These are phyloP conservation scores for Neofusicoccum laricinum DNA, from an alignment of 2,329 filamentous ascomycete species.

Conservation along the genomic window DNA sequence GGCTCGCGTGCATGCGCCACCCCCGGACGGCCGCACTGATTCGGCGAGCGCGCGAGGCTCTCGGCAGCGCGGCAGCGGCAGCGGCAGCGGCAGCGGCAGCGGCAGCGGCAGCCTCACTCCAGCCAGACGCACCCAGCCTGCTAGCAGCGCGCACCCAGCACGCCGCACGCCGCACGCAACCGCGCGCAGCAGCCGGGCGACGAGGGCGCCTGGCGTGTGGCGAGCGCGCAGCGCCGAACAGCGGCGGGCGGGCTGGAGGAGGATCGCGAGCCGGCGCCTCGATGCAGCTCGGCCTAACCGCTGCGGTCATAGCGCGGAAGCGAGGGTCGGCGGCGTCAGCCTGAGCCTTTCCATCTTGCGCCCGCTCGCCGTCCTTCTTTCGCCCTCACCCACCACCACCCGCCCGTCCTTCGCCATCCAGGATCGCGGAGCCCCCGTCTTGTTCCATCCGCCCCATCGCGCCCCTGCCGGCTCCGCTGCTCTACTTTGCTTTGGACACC, in stretches of 20 bases:
- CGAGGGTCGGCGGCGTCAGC: conserved; percentile 4
- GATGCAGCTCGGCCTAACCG: background rate
- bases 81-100: too few species aligned
- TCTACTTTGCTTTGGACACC: conserved; percentile 12
- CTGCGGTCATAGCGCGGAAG: background rate
- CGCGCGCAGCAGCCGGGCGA: too few species aligned
- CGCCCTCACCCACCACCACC: background rate
- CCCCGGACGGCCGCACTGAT: background rate
- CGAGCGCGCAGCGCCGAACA: background rate
- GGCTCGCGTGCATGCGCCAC: background rate
- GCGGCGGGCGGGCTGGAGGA: background rate
- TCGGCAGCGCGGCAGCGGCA: too few species aligned
- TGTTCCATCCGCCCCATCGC: background rate
- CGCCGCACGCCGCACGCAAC: too few species aligned
- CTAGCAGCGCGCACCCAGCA: too few species aligned
- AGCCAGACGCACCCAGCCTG: too few species aligned
- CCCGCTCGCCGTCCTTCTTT: background rate
- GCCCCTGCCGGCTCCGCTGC: background rate
- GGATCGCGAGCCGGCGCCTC: conserved; percentile 2
- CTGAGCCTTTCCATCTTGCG: conserved; percentile 7
- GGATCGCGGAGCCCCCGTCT: conserved; percentile 13
- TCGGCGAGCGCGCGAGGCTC: background rate
- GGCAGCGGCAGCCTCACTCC: too few species aligned
- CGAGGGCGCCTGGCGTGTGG: background rate
- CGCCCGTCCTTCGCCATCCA: conserved; percentile 12